Evolutionary conservation across 768 basidiomycete species (phyloP).

Genomic region (Rhizopogon roseolus): DNA sequence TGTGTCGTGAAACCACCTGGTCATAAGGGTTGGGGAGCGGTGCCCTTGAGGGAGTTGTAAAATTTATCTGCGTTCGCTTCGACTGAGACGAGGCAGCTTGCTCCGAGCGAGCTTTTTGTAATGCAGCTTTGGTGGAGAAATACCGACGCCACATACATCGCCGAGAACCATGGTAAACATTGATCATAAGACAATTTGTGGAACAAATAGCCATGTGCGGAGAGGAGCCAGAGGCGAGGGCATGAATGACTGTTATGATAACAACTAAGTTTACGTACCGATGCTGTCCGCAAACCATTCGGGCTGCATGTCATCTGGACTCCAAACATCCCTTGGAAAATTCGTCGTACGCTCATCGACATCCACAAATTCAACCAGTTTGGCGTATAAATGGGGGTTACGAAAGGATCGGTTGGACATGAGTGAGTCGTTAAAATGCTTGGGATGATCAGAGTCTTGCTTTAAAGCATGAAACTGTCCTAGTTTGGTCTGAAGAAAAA

Average conservation of each 20-base stretch:
- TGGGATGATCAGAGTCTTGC: conserved; percentile 51
- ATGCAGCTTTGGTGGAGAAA: conserved; percentile 42
- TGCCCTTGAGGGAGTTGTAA: conserved; percentile 34
- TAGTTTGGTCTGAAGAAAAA: conserved; percentile 62
- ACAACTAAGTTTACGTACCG: conserved; percentile 45
- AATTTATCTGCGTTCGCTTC: conserved; percentile 61
- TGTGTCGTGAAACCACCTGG: conserved; percentile 13
- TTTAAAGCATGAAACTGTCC: conserved; percentile 75
- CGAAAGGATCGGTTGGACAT: conserved; percentile 92
- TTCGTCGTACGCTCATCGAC: conserved; percentile 86
- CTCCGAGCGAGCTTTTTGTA: conserved; percentile 62
- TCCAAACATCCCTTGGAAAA: conserved; percentile 73
- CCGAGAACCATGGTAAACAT: background rate
- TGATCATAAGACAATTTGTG: background rate
- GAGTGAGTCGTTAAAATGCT: conserved; percentile 94
- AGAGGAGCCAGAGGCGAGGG: background rate
- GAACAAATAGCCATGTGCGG: conserved; percentile 2
- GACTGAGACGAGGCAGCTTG: conserved; percentile 48
- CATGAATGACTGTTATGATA: background rate
- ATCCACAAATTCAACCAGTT: conserved; percentile 91
- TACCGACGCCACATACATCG: background rate
- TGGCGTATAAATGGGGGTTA: conserved; percentile 94
- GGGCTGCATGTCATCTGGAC: conserved; percentile 54
- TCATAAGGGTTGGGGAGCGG: conserved; percentile 12
- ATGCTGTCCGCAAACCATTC: conserved; percentile 79